A percentile compares a stretch with the other conserved stretches of the same genome.
phyloP scores from a whole-genome alignment of 2,329 filamentous ascomycete genomes.

The Microsporum ferrugineum region DNA sequence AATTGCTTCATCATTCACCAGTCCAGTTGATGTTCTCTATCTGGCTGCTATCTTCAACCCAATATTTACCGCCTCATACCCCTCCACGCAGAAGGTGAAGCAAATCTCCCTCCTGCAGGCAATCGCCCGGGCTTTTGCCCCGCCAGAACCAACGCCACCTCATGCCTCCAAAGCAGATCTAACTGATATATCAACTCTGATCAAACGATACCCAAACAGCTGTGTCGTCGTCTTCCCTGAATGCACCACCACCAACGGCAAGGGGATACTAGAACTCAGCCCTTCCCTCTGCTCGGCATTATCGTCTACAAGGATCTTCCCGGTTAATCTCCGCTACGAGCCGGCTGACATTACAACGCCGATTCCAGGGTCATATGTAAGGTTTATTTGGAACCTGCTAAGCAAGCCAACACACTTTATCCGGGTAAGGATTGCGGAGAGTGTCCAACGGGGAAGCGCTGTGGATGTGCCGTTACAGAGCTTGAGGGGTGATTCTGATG shows the following conservation, averaged over 20 bases:
- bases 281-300: slow-evolving; percentile 61
- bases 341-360: slow-evolving; percentile 85
- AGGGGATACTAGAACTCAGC: slow-evolving; percentile 74
- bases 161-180: slow-evolving; percentile 40
- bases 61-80: slow-evolving; percentile 80
- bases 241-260: slow-evolving; percentile 86
- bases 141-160: slow-evolving; percentile 41
- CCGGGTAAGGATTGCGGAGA: slow-evolving; percentile 77
- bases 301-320: slow-evolving; percentile 65
- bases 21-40: slow-evolving; percentile 85
- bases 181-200: slow-evolving; percentile 51
- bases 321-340: slow-evolving; percentile 79
- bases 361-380: slow-evolving; percentile 58
- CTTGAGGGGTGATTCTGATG: slow-evolving; percentile 20
- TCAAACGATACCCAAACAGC: slow-evolving; percentile 57
- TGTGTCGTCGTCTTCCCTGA: slow-evolving; percentile 85
- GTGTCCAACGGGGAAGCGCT: slow-evolving; percentile 46
- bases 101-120: slow-evolving; percentile 66
- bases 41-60: slow-evolving; percentile 93
- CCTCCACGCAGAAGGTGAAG: slow-evolving; percentile 59
- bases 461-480: slow-evolving; percentile 31
- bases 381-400: slow-evolving; percentile 77
- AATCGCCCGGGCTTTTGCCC: slow-evolving; percentile 58
- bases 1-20: slow-evolving; percentile 84
- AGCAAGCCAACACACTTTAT: slow-evolving; percentile 80